Evolutionary conservation across 768 basidiomycete genomes (phyloP).

Genomic region (Sarcomyxa edulis): DNA sequence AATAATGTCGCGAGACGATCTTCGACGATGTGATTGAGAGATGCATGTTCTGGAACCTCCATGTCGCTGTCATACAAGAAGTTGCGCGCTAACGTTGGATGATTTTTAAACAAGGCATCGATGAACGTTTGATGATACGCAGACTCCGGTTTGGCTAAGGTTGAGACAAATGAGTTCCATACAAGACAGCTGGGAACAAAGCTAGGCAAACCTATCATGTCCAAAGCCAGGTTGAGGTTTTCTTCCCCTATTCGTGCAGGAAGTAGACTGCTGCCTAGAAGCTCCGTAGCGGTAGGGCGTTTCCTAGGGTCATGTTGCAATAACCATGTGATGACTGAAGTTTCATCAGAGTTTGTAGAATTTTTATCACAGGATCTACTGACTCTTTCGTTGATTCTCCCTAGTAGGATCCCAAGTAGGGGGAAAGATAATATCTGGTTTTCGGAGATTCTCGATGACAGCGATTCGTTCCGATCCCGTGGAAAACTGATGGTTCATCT

Average conservation of each 20-base stretch:
- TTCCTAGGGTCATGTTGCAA: constrained; percentile 76
- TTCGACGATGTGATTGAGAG: constrained; percentile 69
- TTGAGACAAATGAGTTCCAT: not conserved
- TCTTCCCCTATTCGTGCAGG: constrained; percentile 80
- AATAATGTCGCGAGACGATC: constrained; percentile 76
- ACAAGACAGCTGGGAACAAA: not conserved
- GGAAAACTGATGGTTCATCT: constrained; percentile 86
- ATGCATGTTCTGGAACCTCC: constrained; percentile 63
- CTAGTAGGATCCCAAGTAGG: constrained; percentile 59
- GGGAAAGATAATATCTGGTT: constrained; percentile 75
- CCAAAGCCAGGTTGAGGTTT: constrained; percentile 75
- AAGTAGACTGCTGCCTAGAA: constrained; percentile 73
- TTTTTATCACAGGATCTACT: constrained; percentile 16
- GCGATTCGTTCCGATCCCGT: constrained; percentile 82
- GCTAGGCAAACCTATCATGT: constrained; percentile 60
- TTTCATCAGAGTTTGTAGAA: constrained; percentile 1
- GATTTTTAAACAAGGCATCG: constrained; percentile 72
- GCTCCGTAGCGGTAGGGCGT: constrained; percentile 77
- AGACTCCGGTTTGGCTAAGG: constrained; percentile 70
- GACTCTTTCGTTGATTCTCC: constrained; percentile 65
- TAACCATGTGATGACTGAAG: constrained; percentile 72
- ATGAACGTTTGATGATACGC: constrained; percentile 77
- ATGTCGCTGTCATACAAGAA: constrained; percentile 73
- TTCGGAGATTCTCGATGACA: constrained; percentile 75
- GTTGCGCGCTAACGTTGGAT: constrained; percentile 55